These are phyloP conservation scores for Backusella sp. DNA, from an alignment of 192 early-diverging fungal species.

Conservation along the genomic window DNA sequence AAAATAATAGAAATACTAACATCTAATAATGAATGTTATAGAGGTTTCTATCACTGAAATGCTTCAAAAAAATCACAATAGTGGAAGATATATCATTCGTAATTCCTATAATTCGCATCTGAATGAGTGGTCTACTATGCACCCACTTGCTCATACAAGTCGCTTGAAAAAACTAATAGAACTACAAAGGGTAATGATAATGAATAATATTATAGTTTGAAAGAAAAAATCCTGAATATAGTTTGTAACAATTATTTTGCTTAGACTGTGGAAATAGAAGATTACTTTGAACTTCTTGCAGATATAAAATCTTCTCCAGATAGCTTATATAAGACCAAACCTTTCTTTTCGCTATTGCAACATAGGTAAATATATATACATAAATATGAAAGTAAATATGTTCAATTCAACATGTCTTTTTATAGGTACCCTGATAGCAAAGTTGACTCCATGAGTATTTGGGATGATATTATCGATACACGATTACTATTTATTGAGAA, in stretches of 20 bases:
- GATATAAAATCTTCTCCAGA: background rate
- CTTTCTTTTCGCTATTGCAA: constrained; percentile 6
- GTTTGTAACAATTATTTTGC: background rate
- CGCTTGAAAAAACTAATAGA: constrained; percentile 37
- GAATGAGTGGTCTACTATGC: constrained; percentile 42
- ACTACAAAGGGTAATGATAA: constrained; percentile 41
- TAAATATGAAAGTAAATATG: background rate
- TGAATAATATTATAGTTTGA: background rate
- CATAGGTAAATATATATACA: constrained; percentile 4
- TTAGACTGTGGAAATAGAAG: constrained; percentile 56
- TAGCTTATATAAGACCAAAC: background rate
- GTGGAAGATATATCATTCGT: constrained; percentile 34
- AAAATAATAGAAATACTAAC: background rate
- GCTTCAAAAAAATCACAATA: background rate
- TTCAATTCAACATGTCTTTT: background rate
- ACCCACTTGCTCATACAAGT: constrained; percentile 46
- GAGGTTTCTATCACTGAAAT: background rate
- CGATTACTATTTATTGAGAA: constrained; percentile 48
- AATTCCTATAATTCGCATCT: constrained; percentile 47
- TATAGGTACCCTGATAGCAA: constrained; percentile 47
- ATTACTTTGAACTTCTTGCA: constrained; percentile 38
- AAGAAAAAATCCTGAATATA: background rate
- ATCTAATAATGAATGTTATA: background rate
- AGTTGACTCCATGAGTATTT: constrained; percentile 53
- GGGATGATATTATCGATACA: constrained; percentile 59